Base-by-base conservation (phyloP, 306 rosid genomes). In the Argentina anserina region DNA sequence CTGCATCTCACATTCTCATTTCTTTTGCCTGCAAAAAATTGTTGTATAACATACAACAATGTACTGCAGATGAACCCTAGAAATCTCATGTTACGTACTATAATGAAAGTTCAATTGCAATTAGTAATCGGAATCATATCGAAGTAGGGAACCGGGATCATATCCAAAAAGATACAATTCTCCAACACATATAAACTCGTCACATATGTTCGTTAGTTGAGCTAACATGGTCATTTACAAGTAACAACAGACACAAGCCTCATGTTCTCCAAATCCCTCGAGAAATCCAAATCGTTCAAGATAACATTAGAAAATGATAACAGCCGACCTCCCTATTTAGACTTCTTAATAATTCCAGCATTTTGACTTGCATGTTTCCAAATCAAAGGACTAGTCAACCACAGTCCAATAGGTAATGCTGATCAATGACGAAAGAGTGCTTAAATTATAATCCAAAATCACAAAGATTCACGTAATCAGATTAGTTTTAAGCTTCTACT, bases 311-410 rank as follows among this genome's bases (percentile, higher is more conserved):
- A 59, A 9, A 50, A 28, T 39, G 49, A 45, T 21, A 20, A 28
- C 47, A 74, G 78, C 72, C 58, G 23, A 41, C 79, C 73, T 62
- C 6, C 62, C 9, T 11, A 18, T 9, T n/a, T 40, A 60, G 58
- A 58, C 45, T 14, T 37, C 45, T 47, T 37, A 49, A 34, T 49
- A 61, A 69, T 39, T 9, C 26, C 15, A 20, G 43, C 47, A 47
- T 53, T 58, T 77, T 71, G 76, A 52, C 77, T 41, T n/a, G 23
- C 70, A 37, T 60, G 6, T 6, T 59, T 18, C n/a, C n/a, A n/a
- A 11, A 18, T 60, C 49, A 31, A 37, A 10, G 25, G 67, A 69
- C 41, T 18, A 76, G 70, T 59, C 69, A 76, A 59, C 69, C 39
- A 14, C 40, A 43, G 29, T 23, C 47, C 36, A 75, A 75, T 23